These are phyloP conservation scores for Cinchona pubescens DNA, from an alignment of 257 asterid species.

Conservation along the genomic window DNA sequence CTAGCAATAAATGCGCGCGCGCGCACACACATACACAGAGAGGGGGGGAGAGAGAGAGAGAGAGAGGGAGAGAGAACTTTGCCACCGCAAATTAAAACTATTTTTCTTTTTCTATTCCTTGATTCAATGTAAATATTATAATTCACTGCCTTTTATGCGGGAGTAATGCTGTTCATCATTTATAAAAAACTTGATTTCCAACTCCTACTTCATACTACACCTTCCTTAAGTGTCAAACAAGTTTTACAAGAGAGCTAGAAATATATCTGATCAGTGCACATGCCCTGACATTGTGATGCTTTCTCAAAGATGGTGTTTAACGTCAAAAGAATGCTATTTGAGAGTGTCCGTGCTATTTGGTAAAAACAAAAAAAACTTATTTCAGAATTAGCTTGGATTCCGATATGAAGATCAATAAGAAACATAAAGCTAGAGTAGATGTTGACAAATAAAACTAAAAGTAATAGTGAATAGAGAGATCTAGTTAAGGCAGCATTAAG, in stretches of 20 bases:
- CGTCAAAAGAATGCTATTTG: neutral
- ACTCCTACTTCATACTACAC: neutral
- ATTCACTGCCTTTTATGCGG: neutral
- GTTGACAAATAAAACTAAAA: neutral
- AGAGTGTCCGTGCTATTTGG: neutral
- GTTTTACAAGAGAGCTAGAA: neutral
- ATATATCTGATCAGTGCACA: neutral
- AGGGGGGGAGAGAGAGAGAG: neutral
- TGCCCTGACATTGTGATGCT: neutral
- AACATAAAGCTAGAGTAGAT: neutral
- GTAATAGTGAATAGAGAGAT: neutral
- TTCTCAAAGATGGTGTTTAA: neutral
- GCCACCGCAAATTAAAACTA: too few relatives aligned
- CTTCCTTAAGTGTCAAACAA: neutral
- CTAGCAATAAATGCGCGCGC: neutral
- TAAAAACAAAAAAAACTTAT: neutral
- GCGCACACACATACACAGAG: too few relatives aligned
- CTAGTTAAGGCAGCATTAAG: neutral
- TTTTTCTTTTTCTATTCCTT: neutral
- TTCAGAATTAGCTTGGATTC: neutral
- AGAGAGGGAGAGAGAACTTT: neutral
- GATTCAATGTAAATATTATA: neutral
- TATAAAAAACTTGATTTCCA: neutral
- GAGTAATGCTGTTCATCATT: neutral
- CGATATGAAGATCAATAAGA: neutral